phyloP scores from a whole-genome alignment of 768 basidiomycete genomes.

The Mycena alexandri region DNA sequence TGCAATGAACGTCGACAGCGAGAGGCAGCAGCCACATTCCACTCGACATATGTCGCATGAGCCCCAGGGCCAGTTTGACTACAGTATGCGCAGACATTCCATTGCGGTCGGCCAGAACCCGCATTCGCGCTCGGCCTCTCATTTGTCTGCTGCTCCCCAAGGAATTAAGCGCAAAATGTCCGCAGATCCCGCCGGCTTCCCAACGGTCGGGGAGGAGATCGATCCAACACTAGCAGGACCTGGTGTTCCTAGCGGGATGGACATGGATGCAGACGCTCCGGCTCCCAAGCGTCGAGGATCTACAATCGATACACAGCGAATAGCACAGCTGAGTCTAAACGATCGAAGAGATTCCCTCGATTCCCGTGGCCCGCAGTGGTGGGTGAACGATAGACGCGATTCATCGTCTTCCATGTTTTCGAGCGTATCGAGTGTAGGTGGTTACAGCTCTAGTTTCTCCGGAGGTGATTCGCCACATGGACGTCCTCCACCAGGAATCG shows the following conservation, averaged over 20 bases:
- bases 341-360: slow-evolving; percentile 86
- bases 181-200: slow-evolving; percentile 66
- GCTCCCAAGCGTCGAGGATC: slow-evolving; percentile 89
- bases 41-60: slow-evolving; percentile 50
- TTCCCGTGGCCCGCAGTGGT: slow-evolving; percentile 69
- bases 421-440: slow-evolving; percentile 64
- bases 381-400: slow-evolving; percentile 78
- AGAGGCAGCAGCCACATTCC: slow-evolving; percentile 46
- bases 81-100: slow-evolving; percentile 79
- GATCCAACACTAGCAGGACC: slow-evolving; percentile 78
- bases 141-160: slow-evolving; percentile 55
- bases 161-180: slow-evolving; percentile 91
- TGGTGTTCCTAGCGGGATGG: slow-evolving; percentile 72
- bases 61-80: slow-evolving; percentile 67
- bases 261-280: slow-evolving; percentile 71
- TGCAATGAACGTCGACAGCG: slow-evolving; percentile 56
- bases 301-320: slow-evolving; percentile 80
- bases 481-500: slow-evolving; percentile 70
- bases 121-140: slow-evolving; percentile 53
- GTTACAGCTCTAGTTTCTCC: slow-evolving; percentile 69
- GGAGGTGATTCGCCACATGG: slow-evolving; percentile 73
- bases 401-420: slow-evolving; percentile 79
- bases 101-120: slow-evolving; percentile 70
- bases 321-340: slow-evolving; percentile 80
- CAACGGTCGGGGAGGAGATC: slow-evolving; percentile 70